phyloP scores from a whole-genome alignment of 495 filamentous ascomycete genomes.

The Polyplosphaeria fusca region DNA sequence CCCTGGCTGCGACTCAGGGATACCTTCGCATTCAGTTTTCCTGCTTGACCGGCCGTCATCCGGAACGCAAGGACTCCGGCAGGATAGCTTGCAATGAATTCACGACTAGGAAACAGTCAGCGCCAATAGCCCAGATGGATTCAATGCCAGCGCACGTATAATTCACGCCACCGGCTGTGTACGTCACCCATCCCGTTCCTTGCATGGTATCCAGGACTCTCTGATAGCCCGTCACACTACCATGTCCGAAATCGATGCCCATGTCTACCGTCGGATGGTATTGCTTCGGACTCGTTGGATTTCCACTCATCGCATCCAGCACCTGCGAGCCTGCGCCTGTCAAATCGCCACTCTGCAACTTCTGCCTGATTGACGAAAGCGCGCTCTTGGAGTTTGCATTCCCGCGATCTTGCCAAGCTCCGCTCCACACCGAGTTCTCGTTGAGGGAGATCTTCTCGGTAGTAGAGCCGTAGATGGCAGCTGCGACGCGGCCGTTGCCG shows the following conservation, averaged over 20 bases:
- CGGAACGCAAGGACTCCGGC: slow-evolving; percentile 47
- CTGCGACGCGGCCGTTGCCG: slow-evolving; percentile 55
- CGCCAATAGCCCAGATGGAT: neutral
- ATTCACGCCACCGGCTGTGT: slow-evolving; percentile 41
- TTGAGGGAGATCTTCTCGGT: slow-evolving; percentile 52
- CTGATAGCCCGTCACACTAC: slow-evolving; percentile 38
- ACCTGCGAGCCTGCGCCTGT: slow-evolving; percentile 45
- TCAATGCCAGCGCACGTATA: slow-evolving; percentile 37
- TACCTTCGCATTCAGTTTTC: slow-evolving; percentile 46
- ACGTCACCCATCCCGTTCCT: slow-evolving; percentile 19
- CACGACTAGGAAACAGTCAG: slow-evolving; percentile 35
- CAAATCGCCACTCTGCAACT: slow-evolving; percentile 46
- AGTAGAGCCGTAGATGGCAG: slow-evolving; percentile 49
- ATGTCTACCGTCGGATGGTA: slow-evolving; percentile 51
- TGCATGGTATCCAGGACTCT: slow-evolving; percentile 43
- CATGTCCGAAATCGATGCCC: slow-evolving; percentile 48
- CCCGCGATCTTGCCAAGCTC: slow-evolving; percentile 48
- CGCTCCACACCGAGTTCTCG: slow-evolving; percentile 56
- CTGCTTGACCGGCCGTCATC: slow-evolving; percentile 27
- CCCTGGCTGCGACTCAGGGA: slow-evolving; percentile 31
- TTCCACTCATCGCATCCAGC: slow-evolving; percentile 45
- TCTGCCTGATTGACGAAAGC: slow-evolving; percentile 42
- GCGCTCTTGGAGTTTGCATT: slow-evolving; percentile 39
- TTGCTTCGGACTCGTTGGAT: slow-evolving; percentile 46
- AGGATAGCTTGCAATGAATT: slow-evolving; percentile 44